These are phyloP conservation scores for Beauveria bassiana DNA, from an alignment of 2,329 filamentous ascomycete species.

Conservation along the genomic window DNA sequence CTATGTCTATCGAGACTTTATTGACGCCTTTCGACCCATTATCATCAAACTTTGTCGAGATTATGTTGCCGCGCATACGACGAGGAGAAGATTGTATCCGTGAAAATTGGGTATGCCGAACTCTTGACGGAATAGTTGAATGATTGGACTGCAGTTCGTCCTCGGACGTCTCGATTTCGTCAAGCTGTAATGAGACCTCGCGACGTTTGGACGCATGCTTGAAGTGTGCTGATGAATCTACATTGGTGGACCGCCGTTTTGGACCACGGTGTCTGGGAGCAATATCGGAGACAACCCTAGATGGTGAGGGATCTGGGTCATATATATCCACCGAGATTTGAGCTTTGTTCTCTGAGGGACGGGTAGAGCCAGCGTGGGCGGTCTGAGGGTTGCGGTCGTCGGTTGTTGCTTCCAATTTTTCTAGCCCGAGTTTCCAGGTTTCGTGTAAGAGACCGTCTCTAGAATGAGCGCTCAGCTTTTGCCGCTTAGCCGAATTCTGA, in stretches of 20 bases:
- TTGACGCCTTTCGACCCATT: neutral
- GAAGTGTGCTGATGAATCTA: neutral
- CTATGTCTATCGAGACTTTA: neutral
- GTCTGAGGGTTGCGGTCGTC: neutral
- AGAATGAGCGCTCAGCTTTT: slow-evolving; percentile 11
- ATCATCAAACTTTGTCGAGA: neutral
- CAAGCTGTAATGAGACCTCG: neutral
- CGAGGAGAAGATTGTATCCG: neutral
- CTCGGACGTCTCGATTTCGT: slow-evolving; percentile 7
- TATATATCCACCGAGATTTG: neutral
- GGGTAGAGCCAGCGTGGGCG: neutral
- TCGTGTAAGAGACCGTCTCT: neutral
- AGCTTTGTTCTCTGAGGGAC: neutral
- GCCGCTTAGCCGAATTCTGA: slow-evolving; percentile 18
- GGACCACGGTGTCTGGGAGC: neutral
- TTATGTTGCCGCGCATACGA: slow-evolving; percentile 6
- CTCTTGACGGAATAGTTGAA: neutral
- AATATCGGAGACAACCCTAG: neutral
- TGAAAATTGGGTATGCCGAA: slow-evolving; percentile 5
- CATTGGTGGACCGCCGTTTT: neutral
- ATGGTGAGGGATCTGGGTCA: neutral
- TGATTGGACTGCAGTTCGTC: slow-evolving; percentile 12
- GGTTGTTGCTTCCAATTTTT: neutral
- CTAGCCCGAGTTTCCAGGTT: neutral
- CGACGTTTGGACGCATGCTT: neutral